These are phyloP conservation scores for Malus orientalis DNA, from an alignment of 306 rosid species.

Conservation along the genomic window DNA sequence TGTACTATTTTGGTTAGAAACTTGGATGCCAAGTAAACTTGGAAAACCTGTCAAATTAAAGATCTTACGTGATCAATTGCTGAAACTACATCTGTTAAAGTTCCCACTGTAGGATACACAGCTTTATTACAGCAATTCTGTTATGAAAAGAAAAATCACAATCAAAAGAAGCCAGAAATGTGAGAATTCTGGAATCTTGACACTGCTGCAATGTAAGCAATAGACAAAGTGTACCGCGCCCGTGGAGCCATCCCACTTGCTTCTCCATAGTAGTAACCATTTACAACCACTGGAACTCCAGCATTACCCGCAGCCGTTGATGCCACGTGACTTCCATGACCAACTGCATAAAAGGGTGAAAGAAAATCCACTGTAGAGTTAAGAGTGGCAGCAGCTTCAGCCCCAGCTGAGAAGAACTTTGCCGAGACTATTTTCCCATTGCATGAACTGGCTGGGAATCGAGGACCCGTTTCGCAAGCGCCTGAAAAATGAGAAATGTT, in stretches of 20 bases:
- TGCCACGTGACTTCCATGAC: slow-evolving; percentile 96
- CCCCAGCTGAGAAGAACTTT: slow-evolving; percentile 73
- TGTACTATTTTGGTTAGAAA: not conserved
- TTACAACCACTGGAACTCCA: slow-evolving; percentile 63
- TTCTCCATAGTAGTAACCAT: slow-evolving; percentile 56
- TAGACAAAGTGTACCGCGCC: slow-evolving; percentile 38
- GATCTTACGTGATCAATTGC: slow-evolving; percentile 70
- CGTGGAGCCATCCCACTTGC: slow-evolving; percentile 89
- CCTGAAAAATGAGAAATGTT: slow-evolving; percentile 40
- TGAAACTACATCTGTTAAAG: slow-evolving; percentile 60
- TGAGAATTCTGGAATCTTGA: not conserved
- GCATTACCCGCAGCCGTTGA: slow-evolving; percentile 83
- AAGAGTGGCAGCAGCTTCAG: slow-evolving; percentile 45
- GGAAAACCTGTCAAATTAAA: not conserved
- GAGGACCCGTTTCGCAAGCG: slow-evolving; percentile 55
- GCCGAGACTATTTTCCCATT: slow-evolving; percentile 71
- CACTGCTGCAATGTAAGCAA: not conserved
- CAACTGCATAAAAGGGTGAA: slow-evolving; percentile 77
- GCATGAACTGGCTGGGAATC: slow-evolving; percentile 47
- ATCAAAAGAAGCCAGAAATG: not conserved
- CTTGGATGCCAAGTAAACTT: not conserved
- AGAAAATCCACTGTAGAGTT: slow-evolving; percentile 66
- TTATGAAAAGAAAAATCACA: not conserved
- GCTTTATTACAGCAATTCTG: slow-evolving; percentile 90
- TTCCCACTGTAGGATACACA: slow-evolving; percentile 58